Base-by-base conservation (phyloP, 805 yeast genomes). In the Wickerhamomyces alni region DNA sequence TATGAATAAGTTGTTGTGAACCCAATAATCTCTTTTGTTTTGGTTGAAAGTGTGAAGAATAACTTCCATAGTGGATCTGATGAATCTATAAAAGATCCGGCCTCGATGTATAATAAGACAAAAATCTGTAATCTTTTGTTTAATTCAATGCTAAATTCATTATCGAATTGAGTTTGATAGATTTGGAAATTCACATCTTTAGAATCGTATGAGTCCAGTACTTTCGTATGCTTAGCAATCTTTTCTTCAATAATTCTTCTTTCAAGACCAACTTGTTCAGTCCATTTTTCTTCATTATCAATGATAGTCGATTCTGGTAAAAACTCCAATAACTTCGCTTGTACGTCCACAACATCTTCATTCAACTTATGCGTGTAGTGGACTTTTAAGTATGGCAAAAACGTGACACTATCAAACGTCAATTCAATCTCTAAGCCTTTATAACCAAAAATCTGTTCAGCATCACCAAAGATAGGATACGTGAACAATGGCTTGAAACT, bases 401-500 rank as follows among this genome's bases (percentile, higher is more conserved):
- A 75, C 0, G 93, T 81, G 35, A 70, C 65, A 29, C 83, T 75
- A 55, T 89, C 95, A 58, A 86, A 86, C 15, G 82, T 77, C 29
- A 82, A 57, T 48, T 76, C 74, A 27, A 93, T 77, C 25, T 68
- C 67, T 28, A 89, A 66, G 49, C 77, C 82, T 47, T 80, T 72
- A 58, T 77, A 93, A 2, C 99, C 99, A 54, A 80, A 87, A 2
- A 93, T 80, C 39, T 80, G 80, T 56, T 93, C 99, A 2, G 87
- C 73, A 35, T 88, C 95, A 6, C 98, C 98, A 67, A 77, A 93
- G 10, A 93, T 82, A 2, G 97, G 95, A 59, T 93, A 93, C 1
- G 98, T 91, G 63, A 87, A 88, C 12, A 65, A 54, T 0, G 98
- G 97, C 29, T 71, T 63, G 65, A 89, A 88, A 3, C 75, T 66